A percentile compares a stretch with the other conserved stretches of the same genome.
Conservation (phyloP, 192 early-diverging fungal genomes). For the Dissophora globulifera region DNA sequence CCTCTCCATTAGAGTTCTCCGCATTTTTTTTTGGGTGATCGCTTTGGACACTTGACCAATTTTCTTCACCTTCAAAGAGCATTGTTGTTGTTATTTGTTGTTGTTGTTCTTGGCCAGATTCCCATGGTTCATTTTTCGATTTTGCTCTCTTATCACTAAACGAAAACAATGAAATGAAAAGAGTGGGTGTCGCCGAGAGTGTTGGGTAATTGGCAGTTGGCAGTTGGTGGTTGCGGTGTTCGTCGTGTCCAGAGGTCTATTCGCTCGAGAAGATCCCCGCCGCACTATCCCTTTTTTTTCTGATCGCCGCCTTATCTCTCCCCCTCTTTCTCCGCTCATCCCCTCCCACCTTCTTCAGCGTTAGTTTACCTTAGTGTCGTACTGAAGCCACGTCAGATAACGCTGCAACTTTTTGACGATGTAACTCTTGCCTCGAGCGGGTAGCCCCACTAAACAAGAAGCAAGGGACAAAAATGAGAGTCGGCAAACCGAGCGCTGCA, state of each 20-base stretch:
- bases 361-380: constrained; percentile 80
- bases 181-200: too few species aligned
- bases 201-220: too few species aligned
- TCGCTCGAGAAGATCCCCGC: too few species aligned
- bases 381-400: constrained; percentile 86
- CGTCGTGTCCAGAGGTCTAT: too few species aligned
- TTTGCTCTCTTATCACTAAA: constrained; percentile 27
- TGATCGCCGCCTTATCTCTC: constrained; percentile 6
- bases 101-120: too few species aligned
- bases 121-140: constrained; percentile 19
- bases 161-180: neutral
- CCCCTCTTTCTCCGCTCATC: neutral
- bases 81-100: too few species aligned
- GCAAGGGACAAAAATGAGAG: neutral
- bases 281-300: neutral
- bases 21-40: constrained; percentile 1
- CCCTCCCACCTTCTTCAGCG: too few species aligned
- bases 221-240: too few species aligned
- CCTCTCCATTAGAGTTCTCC: constrained; percentile 26
- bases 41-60: constrained; percentile 10
- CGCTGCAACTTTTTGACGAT: constrained; percentile 95
- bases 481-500: too few species aligned
- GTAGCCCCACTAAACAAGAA: constrained; percentile 78
- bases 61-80: neutral
- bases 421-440: constrained; percentile 95